Conservation (phyloP, 345 rosid species). For the Murraya koenigii region DNA sequence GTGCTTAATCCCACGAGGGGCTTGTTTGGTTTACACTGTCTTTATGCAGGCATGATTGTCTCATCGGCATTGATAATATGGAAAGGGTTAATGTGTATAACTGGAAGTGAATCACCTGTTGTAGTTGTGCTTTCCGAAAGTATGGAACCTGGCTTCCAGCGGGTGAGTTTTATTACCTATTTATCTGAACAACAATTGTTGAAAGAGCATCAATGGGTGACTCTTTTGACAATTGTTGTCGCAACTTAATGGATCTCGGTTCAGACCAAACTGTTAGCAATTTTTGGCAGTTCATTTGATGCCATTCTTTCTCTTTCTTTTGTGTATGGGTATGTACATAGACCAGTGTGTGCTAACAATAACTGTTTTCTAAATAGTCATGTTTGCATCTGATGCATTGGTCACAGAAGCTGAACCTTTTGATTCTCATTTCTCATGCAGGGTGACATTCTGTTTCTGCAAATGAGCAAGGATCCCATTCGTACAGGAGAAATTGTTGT, state of each 20-base stretch:
- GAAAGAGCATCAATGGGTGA: too few relatives aligned
- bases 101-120: slow-evolving; percentile 74
- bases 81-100: slow-evolving; percentile 67
- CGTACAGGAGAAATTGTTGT: slow-evolving; percentile 72
- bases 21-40: not conserved
- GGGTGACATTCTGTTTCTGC: slow-evolving; percentile 75
- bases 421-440: slow-evolving; percentile 23
- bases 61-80: slow-evolving; percentile 71
- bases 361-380: not conserved
- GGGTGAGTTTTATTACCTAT: slow-evolving; percentile 28
- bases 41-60: slow-evolving; percentile 50
- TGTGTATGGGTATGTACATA: not conserved
- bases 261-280: not conserved
- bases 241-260: not conserved
- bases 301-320: not conserved
- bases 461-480: slow-evolving; percentile 63
- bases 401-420: not conserved
- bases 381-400: not conserved
- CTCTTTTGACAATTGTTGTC: not conserved
- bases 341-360: not conserved
- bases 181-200: not conserved
- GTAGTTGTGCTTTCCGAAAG: slow-evolving; percentile 78
- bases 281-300: not conserved
- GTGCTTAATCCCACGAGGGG: not conserved
- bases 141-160: slow-evolving; percentile 82